Evolutionary conservation across 2,329 filamentous ascomycete genomes (phyloP), one percentile per base, ranked within the genome.

Genomic region (Geosmithia putterillii): DNA sequence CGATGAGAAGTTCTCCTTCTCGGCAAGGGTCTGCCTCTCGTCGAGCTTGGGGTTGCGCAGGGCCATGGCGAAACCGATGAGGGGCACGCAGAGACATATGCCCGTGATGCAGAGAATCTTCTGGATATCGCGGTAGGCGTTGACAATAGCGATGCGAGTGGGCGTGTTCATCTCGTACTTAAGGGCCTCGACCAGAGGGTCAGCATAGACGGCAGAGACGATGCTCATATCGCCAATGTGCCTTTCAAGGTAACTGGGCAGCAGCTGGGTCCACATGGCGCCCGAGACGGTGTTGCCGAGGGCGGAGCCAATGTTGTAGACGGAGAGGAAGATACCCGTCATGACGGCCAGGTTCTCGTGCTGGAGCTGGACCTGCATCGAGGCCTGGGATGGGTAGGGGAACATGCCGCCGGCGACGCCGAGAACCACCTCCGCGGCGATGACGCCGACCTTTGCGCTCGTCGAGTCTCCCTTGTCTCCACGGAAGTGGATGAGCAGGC

Each of bases 381-480:
- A 66, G 2, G 67, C 67, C 50, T 69, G 66, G 1, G 66, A 62
- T 3, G 67, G 63, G 52, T 70, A 71, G 0, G 68, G 64, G 57
- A 82, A 82, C 59, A 83, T 64, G 41, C 79, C 79, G 37, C 77
- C 77, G 1, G 75, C 76, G 42, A 81, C 65, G 50, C 79, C 79
- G 1, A 83, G 66, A 5, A 82, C 59, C 7, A 81, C 63, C 54
- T 83, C 75, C 2, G 72, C 76, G 15, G 71, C 78, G 45, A 83
- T 74, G 44, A 83, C 65, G 22, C 79, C 79, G 2, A 69, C 65
- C 44, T 74, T 63, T 46, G 61, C 65, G 9, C 64, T 56, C 0
- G 51, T 44, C 15, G 51, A 55, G 0, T 51, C 45, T 9, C 15
- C 28, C 4, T 14, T 14, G 28, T 32, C 10, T 6, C 77, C 77